Evolutionary conservation across 345 rosid genomes (phyloP), one percentile per base, ranked within the genome.

Genomic region (Eucalyptus tenuipes): DNA sequence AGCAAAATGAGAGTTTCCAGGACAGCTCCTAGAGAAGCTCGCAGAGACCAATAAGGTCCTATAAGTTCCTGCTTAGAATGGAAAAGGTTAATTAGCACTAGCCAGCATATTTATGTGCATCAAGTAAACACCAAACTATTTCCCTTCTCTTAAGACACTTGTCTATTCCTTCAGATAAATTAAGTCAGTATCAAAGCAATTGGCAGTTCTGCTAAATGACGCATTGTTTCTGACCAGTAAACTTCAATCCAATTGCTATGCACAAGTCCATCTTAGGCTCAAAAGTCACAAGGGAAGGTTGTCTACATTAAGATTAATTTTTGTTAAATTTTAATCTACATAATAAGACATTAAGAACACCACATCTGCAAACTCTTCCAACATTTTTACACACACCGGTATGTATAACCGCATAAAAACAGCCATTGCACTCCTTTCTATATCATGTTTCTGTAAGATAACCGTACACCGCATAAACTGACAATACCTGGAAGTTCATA

Each of bases 31-130:
- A 97, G 87, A 86, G 99, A 97, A 88, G 99, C 99, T 88, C 99
- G 94, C 64, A 97, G 93, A 79, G 99, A 96, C 98, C 99, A 97
- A 91, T 95, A 97, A 57, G 97, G 94, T 88, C 98, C 99, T 85
- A 96, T 91, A 87, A 96, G 89, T 55, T 93, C 96, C 99, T 97
- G 96, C 88, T 85, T 3, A 24, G 20, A 89, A 53, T 53, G 50
- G n/a, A 57, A 47, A 11, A 45, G 45, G 49, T 86, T 86, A 44
- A 57, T 75, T 75, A 86, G 27, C 61, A 86, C 61, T 31, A 86
- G 45, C 61, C 87, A 86, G 55, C 29, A 31, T 27, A 50, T 40
- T 11, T 20, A 75, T 20, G 47, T 20, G 84, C 84, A 6, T 75
- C 47, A 10, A 75, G 84, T 40, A 75, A 40, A 75, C 40, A 75